Evolutionary conservation across 2,329 filamentous ascomycete species (phyloP).

Genomic region (Pestalotiopsis sp.): DNA sequence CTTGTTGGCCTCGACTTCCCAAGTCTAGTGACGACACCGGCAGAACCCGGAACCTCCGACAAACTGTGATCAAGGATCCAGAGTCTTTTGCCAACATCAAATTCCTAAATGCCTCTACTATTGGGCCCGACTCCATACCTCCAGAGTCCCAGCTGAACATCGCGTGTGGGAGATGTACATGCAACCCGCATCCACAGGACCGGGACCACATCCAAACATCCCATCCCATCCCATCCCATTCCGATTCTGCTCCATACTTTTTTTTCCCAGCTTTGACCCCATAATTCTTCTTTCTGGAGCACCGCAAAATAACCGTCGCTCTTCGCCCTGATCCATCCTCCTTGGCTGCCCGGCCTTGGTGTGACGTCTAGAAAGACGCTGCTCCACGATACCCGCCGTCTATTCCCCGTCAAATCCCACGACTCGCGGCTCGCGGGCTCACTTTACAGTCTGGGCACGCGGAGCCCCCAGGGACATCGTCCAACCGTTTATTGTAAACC

Average conservation of each 20-base stretch:
- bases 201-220: not conserved
- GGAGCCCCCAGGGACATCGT: slow-evolving; percentile 7
- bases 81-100: not conserved
- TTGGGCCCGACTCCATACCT: not conserved
- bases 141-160: not conserved
- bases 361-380: slow-evolving; percentile 7
- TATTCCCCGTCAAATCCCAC: slow-evolving; percentile 3
- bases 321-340: not conserved
- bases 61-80: not conserved
- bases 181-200: not conserved
- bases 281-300: not conserved
- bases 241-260: not conserved
- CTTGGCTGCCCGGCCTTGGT: not conserved
- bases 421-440: slow-evolving; percentile 7
- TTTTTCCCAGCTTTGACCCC: not conserved
- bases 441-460: slow-evolving; percentile 1
- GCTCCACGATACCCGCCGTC: not conserved
- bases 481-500: not conserved
- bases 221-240: not conserved
- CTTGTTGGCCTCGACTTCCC: not conserved
- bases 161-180: not conserved
- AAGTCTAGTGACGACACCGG: slow-evolving; percentile 7
- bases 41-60: slow-evolving; percentile 8
- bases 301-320: not conserved
- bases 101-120: not conserved